Evolutionary conservation across 2,329 filamentous ascomycete species (phyloP).

Genomic region (Apiospora marii): DNA sequence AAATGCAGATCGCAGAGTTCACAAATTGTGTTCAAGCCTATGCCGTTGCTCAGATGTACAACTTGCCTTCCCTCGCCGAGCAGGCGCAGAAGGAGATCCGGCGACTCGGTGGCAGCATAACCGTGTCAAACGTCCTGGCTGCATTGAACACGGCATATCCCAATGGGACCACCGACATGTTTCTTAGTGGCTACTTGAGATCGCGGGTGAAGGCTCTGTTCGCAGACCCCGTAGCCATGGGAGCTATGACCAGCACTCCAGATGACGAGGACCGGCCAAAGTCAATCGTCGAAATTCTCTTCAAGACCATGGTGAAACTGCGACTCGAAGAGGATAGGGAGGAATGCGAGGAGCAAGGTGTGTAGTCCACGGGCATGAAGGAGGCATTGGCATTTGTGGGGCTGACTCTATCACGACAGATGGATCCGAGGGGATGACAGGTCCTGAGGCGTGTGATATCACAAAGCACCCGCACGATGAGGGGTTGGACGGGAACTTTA

Average conservation of each 20-base stretch:
- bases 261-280: not conserved
- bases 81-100: slow-evolving; percentile 34
- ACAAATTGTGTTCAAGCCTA: slow-evolving; percentile 33
- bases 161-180: slow-evolving; percentile 26
- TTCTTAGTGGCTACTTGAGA: slow-evolving; percentile 32
- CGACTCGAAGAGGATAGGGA: not conserved
- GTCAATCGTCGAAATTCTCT: not conserved
- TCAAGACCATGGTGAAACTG: not conserved
- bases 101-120: slow-evolving; percentile 28
- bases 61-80: slow-evolving; percentile 30
- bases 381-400: not conserved
- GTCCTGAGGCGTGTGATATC: too few relatives aligned
- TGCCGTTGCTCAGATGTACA: slow-evolving; percentile 30
- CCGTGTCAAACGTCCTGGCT: slow-evolving; percentile 29
- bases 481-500: too few relatives aligned
- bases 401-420: not conserved
- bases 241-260: not conserved
- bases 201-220: slow-evolving; percentile 29
- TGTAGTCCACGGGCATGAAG: not conserved
- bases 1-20: slow-evolving; percentile 32
- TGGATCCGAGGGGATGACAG: not conserved
- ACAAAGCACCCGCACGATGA: too few relatives aligned
- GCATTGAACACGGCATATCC: slow-evolving; percentile 27
- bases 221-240: slow-evolving; percentile 21
- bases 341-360: not conserved